Base-by-base conservation (phyloP, 371 early-diverging fungal genomes). In the Haplosporangium sp. region DNA sequence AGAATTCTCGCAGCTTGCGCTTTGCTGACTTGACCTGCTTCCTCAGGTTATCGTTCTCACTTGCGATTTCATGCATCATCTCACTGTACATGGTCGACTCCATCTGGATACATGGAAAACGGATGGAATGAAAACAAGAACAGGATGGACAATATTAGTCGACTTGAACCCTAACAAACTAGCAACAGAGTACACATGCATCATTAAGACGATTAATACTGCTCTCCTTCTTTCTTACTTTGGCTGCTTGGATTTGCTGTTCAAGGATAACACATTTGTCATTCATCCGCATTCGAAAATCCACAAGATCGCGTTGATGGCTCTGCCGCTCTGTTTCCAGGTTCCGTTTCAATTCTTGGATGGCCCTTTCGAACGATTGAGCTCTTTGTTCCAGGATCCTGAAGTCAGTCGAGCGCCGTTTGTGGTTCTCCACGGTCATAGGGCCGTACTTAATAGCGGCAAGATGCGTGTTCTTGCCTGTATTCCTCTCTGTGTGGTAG, bases 11-110 rank as follows among this genome's bases (percentile, higher is more conserved):
- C 20, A 67, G 6, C 52, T 56, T 64, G 21, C 68, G 67, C 21
- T 54, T 18, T 18, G 48, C 57, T 0, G 43, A 43, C 57, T 77
- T 70, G 54, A 71, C 43, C 41, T 62, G 55, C 2, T 58, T 57
- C 20, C 77, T 62, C 16, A 77, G 54, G 16, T 64, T 64, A 6
- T 77, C 77, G 20, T 77, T 77, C 68, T 77, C 77, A 6, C 64
- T 60, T 23, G 67, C 77, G n/a, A 71, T 43, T 43, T 71, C 77
- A 41, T 77, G 77, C 77, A 77, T 67, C 77, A 77, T 77, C 40
- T 71, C 77, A 3, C 55, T 64, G 38, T 77, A 77, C 64, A 77
- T 62, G 11, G 60, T 62, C 14, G 72, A 62, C 52, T 76, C 77
- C 75, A 69, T 75, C 75, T 75, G 45, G 0, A 21, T 6, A 16